phyloP scores from a whole-genome alignment of 805 yeast species.

The Candida argentea region DNA sequence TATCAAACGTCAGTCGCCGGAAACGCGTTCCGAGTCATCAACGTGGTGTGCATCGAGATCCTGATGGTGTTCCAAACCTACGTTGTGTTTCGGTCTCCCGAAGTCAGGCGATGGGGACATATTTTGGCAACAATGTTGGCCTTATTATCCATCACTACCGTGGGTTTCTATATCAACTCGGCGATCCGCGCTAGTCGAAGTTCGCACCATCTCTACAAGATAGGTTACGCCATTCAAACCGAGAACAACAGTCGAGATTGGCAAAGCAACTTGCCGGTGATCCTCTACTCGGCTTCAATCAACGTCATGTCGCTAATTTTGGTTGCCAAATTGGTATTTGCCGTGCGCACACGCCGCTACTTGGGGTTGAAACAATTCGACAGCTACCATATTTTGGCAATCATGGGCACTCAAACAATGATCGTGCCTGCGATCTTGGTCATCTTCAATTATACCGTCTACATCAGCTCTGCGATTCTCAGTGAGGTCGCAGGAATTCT shows the following conservation, averaged over 20 bases:
- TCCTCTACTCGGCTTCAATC: slow-evolving; percentile 62
- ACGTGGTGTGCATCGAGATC: slow-evolving; percentile 50
- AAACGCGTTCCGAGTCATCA: slow-evolving; percentile 46
- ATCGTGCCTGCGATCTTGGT: slow-evolving; percentile 66
- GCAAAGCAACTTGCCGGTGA: slow-evolving; percentile 43
- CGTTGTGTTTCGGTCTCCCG: slow-evolving; percentile 57
- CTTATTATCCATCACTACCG: slow-evolving; percentile 41
- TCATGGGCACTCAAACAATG: slow-evolving; percentile 78
- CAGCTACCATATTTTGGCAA: slow-evolving; percentile 66
- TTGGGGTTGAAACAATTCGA: slow-evolving; percentile 79
- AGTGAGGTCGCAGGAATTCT: slow-evolving; percentile 47
- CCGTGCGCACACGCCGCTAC: slow-evolving; percentile 61
- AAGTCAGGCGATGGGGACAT: slow-evolving; percentile 32
- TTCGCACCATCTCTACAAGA: slow-evolving; percentile 4
- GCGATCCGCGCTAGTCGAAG: slow-evolving; percentile 4
- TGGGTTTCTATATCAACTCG: slow-evolving; percentile 40
- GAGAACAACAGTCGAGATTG: slow-evolving; percentile 11
- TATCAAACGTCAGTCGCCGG: slow-evolving; percentile 49
- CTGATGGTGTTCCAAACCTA: slow-evolving; percentile 65
- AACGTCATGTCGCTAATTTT: slow-evolving; percentile 52
- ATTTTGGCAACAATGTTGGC: slow-evolving; percentile 27
- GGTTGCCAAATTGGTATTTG: slow-evolving; percentile 52
- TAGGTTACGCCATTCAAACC: background rate
- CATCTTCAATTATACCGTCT: slow-evolving; percentile 37
- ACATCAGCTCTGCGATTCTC: slow-evolving; percentile 21